Evolutionary conservation across 768 basidiomycete species (phyloP).

Genomic region (Agaricus blazei): DNA sequence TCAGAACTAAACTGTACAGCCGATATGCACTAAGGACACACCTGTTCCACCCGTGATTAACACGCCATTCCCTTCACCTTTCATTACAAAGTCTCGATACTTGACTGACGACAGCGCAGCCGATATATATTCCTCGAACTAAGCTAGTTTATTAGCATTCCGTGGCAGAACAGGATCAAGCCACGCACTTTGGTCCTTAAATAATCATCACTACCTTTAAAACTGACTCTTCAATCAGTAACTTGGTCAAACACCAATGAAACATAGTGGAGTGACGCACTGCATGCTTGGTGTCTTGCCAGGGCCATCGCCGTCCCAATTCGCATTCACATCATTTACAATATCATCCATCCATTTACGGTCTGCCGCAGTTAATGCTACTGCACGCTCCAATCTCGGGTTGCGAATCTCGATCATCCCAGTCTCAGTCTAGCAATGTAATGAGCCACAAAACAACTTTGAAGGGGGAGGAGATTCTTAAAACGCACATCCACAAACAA

Average conservation of each 20-base stretch:
- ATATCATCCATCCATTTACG: constrained; percentile 98
- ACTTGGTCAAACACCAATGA: background rate
- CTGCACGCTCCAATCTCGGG: constrained; percentile 69
- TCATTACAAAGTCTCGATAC: constrained; percentile 80
- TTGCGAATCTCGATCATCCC: constrained; percentile 85
- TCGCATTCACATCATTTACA: constrained; percentile 78
- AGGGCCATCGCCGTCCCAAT: constrained; percentile 67
- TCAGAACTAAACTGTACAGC: background rate
- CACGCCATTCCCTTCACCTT: constrained; percentile 57
- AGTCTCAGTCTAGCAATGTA: constrained; percentile 69
- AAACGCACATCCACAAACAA: constrained; percentile 75
- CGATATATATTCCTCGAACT: constrained; percentile 95
- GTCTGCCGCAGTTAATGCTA: constrained; percentile 85
- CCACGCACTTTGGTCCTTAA: constrained; percentile 69
- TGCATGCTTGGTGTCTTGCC: constrained; percentile 53
- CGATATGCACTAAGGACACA: constrained; percentile 14
- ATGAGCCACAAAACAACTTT: background rate
- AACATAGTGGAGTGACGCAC: constrained; percentile 33
- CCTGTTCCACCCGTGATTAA: constrained; percentile 65
- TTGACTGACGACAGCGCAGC: constrained; percentile 85
- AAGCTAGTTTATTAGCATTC: background rate
- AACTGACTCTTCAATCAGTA: constrained; percentile 38
- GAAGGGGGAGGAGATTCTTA: background rate
- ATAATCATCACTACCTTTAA: constrained; percentile 96
- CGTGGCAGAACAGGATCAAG: background rate